These are phyloP conservation scores for Thermoascus crustaceus DNA, from an alignment of 2,329 filamentous ascomycete genomes.

Conservation along the genomic window DNA sequence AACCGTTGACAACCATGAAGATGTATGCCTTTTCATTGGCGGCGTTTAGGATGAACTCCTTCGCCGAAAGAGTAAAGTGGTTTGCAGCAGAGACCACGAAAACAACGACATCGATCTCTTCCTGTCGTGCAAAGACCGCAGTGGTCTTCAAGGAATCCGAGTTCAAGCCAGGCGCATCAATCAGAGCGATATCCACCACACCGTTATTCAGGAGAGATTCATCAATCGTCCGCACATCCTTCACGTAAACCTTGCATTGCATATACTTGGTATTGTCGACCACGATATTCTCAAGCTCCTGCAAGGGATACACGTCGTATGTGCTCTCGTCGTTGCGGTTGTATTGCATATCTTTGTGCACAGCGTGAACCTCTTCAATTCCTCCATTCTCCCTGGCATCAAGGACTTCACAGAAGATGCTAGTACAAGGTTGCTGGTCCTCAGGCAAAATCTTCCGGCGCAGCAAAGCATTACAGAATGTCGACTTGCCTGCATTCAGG, in stretches of 20 bases:
- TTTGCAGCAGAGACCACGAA: conserved; percentile 97
- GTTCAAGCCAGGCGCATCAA: conserved; percentile 92
- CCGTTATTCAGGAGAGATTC: conserved; percentile 95
- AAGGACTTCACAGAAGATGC: conserved; percentile 95
- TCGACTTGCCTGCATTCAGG: conserved; percentile 94
- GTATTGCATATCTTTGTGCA: conserved; percentile 73
- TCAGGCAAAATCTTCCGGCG: conserved; percentile 88
- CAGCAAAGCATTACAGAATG: conserved; percentile 95
- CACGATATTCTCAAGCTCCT: conserved; percentile 79
- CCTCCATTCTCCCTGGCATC: conserved; percentile 86
- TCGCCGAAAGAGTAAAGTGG: conserved; percentile 95
- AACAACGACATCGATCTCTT: conserved; percentile 97
- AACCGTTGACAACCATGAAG: conserved; percentile 97
- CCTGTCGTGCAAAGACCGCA: conserved; percentile 90
- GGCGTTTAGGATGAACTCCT: conserved; percentile 92
- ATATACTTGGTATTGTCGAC: conserved; percentile 80
- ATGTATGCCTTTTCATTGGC: conserved; percentile 97
- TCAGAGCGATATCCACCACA: conserved; percentile 93
- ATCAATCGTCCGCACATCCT: conserved; percentile 79
- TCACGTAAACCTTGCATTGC: conserved; percentile 95
- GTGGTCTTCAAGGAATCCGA: conserved; percentile 95
- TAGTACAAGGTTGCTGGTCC: conserved; percentile 95
- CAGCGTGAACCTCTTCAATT: conserved; percentile 89
- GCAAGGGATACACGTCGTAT: conserved; percentile 75
- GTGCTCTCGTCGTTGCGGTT: conserved; percentile 88